Base-by-base conservation (phyloP, 352 stramenopile species). In the Globisporangium ultimum region DNA sequence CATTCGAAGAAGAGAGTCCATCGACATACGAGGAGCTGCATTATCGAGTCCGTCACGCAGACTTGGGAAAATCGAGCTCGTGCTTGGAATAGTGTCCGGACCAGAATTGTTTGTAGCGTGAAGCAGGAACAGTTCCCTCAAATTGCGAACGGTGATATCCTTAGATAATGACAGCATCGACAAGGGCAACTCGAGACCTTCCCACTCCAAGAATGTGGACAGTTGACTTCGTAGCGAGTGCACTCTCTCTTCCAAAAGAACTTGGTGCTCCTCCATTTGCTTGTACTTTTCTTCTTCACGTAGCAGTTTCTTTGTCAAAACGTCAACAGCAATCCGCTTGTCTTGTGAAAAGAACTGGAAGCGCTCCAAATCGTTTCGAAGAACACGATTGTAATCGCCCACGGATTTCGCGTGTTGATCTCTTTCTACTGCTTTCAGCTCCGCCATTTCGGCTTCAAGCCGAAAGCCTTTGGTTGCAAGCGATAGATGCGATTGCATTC, bases 281-380 rank as follows among this genome's bases (percentile, higher is more conserved):
- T 74, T 72, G 41, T 74, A 71, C 13, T 76, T 75, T n/a, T 81
- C 72, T 69, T 90, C 80, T 67, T 90, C 80, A 21, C 75, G 78
- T 41, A 88, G 53, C 9, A 91, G 56, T 55, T 89, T 91, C 57
- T 91, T 91, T 1, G 80, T 79, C 11, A 91, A 68, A n/a, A 87
- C 76, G 34, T 91, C 80, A 1, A 91, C 78, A 18, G 80, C 78
- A 40, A 91, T 78, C 4, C 79, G 74, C 62, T 89, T 90, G 55
- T 92, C 82, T 18, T 90, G 76, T 18, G 78, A 88, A 54, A 90
- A 87, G 49, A 90, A 90, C 52, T 92, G 82, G 45, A 83, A 90
- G 14, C 80, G 76, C 58, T 92, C 82, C 18, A 92, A 61, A 49
- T 92, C 82, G 34, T 64, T 85, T 12, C 79, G 79, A 15, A 92